Conservation (phyloP, 208 protist species). For the Trypanosoma mega region DNA sequence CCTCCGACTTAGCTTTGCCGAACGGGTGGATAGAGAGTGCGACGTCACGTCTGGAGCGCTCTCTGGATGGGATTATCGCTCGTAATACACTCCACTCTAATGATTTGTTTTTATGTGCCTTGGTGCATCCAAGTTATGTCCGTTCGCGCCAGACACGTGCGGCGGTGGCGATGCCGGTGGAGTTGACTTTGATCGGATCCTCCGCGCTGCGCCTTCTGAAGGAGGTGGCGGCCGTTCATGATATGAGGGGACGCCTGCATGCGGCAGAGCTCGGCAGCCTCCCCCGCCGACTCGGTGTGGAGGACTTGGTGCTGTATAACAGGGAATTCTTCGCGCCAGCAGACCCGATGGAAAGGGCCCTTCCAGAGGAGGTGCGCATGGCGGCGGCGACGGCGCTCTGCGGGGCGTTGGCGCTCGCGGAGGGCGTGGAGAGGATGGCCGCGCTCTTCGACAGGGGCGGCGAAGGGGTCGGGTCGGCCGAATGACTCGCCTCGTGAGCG, state of each 20-base stretch:
- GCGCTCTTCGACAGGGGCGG: constrained; percentile 5
- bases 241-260: constrained; percentile 25
- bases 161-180: constrained; percentile 67
- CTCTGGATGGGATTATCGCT: constrained; percentile 49
- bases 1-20: constrained; percentile 17
- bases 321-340: constrained; percentile 8
- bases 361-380: constrained; percentile 65
- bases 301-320: constrained; percentile 45
- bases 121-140: constrained; percentile 79
- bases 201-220: constrained; percentile 51
- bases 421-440: constrained; percentile 19
- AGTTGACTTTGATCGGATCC: constrained; percentile 47
- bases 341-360: not conserved
- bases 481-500: not conserved
- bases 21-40: constrained; percentile 22
- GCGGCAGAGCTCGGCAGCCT: constrained; percentile 20
- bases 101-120: constrained; percentile 69
- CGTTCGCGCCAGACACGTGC: constrained; percentile 10
- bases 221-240: constrained; percentile 28
- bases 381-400: constrained; percentile 64
- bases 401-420: constrained; percentile 44
- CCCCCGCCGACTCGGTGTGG: constrained; percentile 26
- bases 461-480: not conserved
- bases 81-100: constrained; percentile 18
- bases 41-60: constrained; percentile 25